Conservation (phyloP, 2,329 filamentous ascomycete genomes). For the Exophiala lecanii-corni region DNA sequence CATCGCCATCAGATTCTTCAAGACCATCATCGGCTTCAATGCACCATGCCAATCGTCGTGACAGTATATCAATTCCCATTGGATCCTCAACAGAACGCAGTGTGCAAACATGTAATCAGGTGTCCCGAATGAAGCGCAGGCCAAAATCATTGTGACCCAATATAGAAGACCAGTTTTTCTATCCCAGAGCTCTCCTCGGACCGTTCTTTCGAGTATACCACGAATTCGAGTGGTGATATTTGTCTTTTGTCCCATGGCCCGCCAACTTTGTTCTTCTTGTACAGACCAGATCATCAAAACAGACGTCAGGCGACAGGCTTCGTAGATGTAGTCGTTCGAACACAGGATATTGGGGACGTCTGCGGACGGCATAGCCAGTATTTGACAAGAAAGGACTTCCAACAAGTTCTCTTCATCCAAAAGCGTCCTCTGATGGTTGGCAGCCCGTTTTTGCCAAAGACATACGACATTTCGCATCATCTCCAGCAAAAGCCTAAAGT, state of each 20-base stretch:
- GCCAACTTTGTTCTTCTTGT: conserved; percentile 4
- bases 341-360: conserved; percentile 4
- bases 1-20: conserved; percentile 7
- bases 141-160: conserved; percentile 13
- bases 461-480: conserved; percentile 14
- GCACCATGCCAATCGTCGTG: conserved; percentile 16
- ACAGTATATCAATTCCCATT: conserved; percentile 13
- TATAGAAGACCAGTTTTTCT: conserved; percentile 15
- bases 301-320: conserved; percentile 12
- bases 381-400: conserved; percentile 4
- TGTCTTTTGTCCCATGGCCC: conserved; percentile 1
- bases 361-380: conserved; percentile 12
- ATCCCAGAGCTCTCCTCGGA: conserved; percentile 8
- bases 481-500: conserved; percentile 9
- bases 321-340: conserved; percentile 12
- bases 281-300: conserved; percentile 13
- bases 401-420: neutral
- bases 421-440: neutral
- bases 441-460: conserved; percentile 7
- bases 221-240: conserved; percentile 4
- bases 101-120: conserved; percentile 10
- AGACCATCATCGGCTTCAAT: conserved; percentile 11
- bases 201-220: conserved; percentile 10
- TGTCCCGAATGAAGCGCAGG: conserved; percentile 13
- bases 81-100: conserved; percentile 5